Percentiles rank a stretch among this genome's conserved stretches.
phyloP scores from a whole-genome alignment of 805 yeast species.

The Hermanozyma aechmeae region DNA sequence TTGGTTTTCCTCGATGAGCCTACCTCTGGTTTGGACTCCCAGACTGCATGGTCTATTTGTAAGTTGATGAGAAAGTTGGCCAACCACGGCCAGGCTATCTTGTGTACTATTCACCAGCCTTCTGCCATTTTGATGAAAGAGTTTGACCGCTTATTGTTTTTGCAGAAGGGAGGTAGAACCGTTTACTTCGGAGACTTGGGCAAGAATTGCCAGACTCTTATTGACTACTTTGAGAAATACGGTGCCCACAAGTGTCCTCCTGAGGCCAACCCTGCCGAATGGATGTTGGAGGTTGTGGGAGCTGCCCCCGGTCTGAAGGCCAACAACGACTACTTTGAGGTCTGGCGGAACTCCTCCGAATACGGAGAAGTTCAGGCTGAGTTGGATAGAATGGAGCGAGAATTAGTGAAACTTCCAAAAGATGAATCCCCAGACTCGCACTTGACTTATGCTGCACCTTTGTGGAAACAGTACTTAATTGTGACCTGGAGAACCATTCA shows the following conservation, averaged over 20 bases:
- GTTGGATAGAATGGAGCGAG: constrained; percentile 55
- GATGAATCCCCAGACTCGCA: constrained; percentile 14
- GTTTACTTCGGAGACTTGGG: constrained; percentile 82
- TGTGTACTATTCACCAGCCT: constrained; percentile 75
- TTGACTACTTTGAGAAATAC: constrained; percentile 58
- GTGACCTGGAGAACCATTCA: constrained; percentile 11
- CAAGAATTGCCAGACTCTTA: constrained; percentile 45
- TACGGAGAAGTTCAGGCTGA: constrained; percentile 49
- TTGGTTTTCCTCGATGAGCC: constrained; percentile 63
- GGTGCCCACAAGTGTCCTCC: constrained; percentile 62
- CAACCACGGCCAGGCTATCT: constrained; percentile 63
- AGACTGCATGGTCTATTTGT: constrained; percentile 63
- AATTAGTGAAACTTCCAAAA: constrained; percentile 22
- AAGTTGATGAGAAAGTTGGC: constrained; percentile 59
- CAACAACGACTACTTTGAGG: constrained; percentile 61
- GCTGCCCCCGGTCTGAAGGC: constrained; percentile 78
- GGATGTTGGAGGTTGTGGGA: constrained; percentile 84
- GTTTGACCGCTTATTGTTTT: constrained; percentile 57
- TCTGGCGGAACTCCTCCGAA: constrained; percentile 68
- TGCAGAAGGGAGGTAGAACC: constrained; percentile 70
- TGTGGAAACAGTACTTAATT: constrained; percentile 16
- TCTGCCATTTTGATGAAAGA: constrained; percentile 61
- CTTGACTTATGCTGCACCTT: constrained; percentile 20
- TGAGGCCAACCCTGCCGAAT: constrained; percentile 20
- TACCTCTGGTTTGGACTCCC: constrained; percentile 65